Evolutionary conservation across 345 rosid species (phyloP), one percentile per base, ranked within the genome.

Genomic region (Limnanthes douglasii): DNA sequence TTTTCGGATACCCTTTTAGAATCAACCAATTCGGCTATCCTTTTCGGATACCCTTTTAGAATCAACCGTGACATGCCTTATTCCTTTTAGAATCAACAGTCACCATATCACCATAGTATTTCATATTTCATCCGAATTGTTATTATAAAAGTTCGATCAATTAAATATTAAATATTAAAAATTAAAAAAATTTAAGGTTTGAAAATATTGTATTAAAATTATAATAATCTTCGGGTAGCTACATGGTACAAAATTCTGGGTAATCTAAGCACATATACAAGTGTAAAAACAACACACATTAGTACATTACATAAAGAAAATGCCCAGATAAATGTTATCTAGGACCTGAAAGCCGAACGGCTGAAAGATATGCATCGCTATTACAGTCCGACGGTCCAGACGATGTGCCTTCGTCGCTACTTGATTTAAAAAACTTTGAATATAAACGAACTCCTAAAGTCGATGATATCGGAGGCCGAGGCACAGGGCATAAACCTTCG

Each of bases 291-390:
- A n/a, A 28, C 11, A 4, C 12, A 11, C 12, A 28, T 15, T 2
- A 11, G 29, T 1, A n/a, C 12, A 28, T 12, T 15, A 6, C 8
- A 25, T 25, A 2, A 3, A 28, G n/a, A 15, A 28, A 28, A 7
- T 12, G 9, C 4, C 9, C 4, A 15, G 27, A 18, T 3, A 3
- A 44, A 33, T 61, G 70, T 60, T 70, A 88, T 74, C 97, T 83
- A 1, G 95, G 95, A 39, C 97, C 90, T 0, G 97, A 88, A 28
- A 88, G 93, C 61, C 61, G 66, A 54, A 71, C 92, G 2, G 93
- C 70, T 4, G 95, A 83, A 18, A 73, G 69, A 46, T 61, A 47
- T 24, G 80, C 75, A 43, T 74, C 84, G 34, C 81, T 77, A 23
- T 67, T 68, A 48, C 65, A 47, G 21, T 79, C 95, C 2, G 90